phyloP scores from a whole-genome alignment of 2,329 filamentous ascomycete species.

The Claviceps digitariae region DNA sequence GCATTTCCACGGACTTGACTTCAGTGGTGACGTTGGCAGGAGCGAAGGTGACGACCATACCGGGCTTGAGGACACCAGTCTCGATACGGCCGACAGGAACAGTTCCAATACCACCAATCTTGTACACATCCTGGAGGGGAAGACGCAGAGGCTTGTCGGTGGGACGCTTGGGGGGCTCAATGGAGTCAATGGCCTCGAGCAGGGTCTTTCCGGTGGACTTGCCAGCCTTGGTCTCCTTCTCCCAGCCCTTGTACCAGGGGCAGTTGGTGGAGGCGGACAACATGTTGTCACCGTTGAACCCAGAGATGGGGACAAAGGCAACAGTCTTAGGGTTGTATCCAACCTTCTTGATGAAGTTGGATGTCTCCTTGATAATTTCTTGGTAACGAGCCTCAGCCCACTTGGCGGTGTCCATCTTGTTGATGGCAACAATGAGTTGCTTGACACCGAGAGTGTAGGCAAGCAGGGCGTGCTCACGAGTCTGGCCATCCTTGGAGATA shows the following conservation, averaged over 20 bases:
- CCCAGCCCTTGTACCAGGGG: conserved; percentile 99
- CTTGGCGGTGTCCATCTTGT: conserved; percentile 99
- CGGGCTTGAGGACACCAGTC: conserved; percentile 89
- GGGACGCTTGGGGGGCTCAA: conserved; percentile 84
- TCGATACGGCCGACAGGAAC: conserved; percentile 99
- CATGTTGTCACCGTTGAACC: conserved; percentile 99
- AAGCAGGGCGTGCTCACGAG: conserved; percentile 99
- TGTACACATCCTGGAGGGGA: conserved; percentile 99
- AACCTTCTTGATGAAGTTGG: conserved; percentile 99
- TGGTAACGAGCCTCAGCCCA: conserved; percentile 94
- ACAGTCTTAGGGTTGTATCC: conserved; percentile 99
- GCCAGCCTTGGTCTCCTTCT: conserved; percentile 84
- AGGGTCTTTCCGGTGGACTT: conserved; percentile 93
- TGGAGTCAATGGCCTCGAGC: conserved; percentile 95
- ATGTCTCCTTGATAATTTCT: conserved; percentile 99
- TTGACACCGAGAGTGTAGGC: conserved; percentile 99
- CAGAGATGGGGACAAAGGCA: conserved; percentile 98
- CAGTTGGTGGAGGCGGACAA: conserved; percentile 77
- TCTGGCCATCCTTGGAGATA: conserved; percentile 99
- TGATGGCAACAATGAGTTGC: conserved; percentile 99
- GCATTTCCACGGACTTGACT: conserved; percentile 99
- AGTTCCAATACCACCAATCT: conserved; percentile 99
- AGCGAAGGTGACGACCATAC: conserved; percentile 96
- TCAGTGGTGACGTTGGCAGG: conserved; percentile 99
- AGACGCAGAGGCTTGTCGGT: conserved; percentile 99